phyloP scores from a whole-genome alignment of 164 flowering plant genomes.

The Brasenia schreberi region DNA sequence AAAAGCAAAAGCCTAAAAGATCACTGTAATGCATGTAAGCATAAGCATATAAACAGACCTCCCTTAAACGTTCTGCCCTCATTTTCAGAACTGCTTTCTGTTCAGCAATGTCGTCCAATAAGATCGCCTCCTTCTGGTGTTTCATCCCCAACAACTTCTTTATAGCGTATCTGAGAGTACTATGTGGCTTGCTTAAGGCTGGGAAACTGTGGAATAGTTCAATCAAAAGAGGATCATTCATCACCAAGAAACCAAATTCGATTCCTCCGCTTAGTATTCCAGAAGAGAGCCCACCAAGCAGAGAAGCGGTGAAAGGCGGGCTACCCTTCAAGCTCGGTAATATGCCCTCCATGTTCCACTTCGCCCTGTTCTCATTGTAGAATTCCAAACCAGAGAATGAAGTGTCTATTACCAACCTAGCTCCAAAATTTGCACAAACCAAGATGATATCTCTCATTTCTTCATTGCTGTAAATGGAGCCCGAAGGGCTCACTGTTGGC shows the following conservation, averaged over 20 bases:
- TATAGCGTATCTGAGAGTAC: constrained; percentile 61
- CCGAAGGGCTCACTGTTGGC: constrained; percentile 84
- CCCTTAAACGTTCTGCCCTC: constrained; percentile 43
- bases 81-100: constrained; percentile 29
- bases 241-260: constrained; percentile 58
- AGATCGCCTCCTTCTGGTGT: constrained; percentile 33
- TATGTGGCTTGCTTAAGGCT: constrained; percentile 77
- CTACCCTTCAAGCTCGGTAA: constrained; percentile 29
- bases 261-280: constrained; percentile 71
- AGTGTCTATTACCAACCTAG: constrained; percentile 73
- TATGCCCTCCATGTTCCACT: constrained; percentile 55
- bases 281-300: constrained; percentile 73
- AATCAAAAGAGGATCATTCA: constrained; percentile 40
- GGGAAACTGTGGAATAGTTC: constrained; percentile 53
- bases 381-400: constrained; percentile 85
- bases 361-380: constrained; percentile 24
- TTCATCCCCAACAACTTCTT: constrained; percentile 56
- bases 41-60: constrained; percentile 21
- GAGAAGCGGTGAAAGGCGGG: constrained; percentile 40
- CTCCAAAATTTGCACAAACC: constrained; percentile 62
- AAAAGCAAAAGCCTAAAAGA: neutral
- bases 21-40: constrained; percentile 4
- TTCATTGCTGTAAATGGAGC: constrained; percentile 54
- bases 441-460: constrained; percentile 51
- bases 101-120: constrained; percentile 31